Base-by-base conservation (phyloP, 495 filamentous ascomycete species). In the Alectoria sarmentosa region DNA sequence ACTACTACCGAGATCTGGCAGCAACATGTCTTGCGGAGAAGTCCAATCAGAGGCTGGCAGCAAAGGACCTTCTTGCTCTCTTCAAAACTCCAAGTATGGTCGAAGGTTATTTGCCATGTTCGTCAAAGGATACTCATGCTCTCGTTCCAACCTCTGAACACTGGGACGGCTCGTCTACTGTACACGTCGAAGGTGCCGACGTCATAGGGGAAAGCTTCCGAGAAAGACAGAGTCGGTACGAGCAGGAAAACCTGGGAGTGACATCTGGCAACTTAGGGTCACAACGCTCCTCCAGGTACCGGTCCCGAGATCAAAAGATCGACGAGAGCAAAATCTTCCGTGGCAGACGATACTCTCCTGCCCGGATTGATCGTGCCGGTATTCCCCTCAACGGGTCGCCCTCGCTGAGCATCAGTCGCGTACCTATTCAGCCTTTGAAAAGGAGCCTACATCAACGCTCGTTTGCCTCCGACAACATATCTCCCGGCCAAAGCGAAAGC, bases 1-100 rank as follows among this genome's bases (percentile, higher is more conserved):
- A 80, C 26, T 88, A 87, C 65, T 88, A 81, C 71, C 76, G 78
- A 65, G 76, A 79, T 36, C 63, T 88, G 21, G 83, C 86, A n/a
- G 75, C 78, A 23, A 78, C 80, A 58, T 88, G 86, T 67, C 74
- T 89, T 32, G 82, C 76, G 63, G 76, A 80, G 36, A 72, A 74
- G 48, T 86, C 86, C 30, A 80, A 80, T 65, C 74, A 83, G 46
- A 75, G 84, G 54, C 68, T 81, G 23, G 78, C 82, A 30, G 84
- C 84, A 23, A 85, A 83, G 65, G 84, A 86, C 28, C 76, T 87
- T 36, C 71, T 86, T 37, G 65, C 52, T 19, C 44, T 62, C 30
- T 61, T 62, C 36, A 34, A 54, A 8, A 32, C 48, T 28, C 65
- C 59, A 57, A 28, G 19, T 1, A 44, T 62, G n/a, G 61, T 62